Base-by-base conservation (phyloP, 2,329 filamentous ascomycete species). In the Tolypocladium tropicale region DNA sequence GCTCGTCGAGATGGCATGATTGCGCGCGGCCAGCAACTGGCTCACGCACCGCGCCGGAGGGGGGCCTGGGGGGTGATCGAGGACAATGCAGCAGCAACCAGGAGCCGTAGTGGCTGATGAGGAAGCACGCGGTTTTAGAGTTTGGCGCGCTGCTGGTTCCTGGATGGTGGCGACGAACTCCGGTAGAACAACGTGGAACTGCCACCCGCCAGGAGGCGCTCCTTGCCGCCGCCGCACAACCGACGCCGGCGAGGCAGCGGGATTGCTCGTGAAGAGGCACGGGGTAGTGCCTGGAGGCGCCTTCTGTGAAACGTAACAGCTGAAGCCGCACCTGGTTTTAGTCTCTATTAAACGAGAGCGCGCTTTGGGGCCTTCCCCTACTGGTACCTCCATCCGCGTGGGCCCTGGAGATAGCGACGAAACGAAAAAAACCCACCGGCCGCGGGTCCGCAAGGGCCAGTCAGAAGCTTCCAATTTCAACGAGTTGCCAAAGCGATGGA, bases 381-480 rank as follows among this genome's bases (percentile, higher is more conserved):
- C n/a, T n/a, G n/a, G n/a, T n/a, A n/a, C n/a, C n/a, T 28, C 41
- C 41, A 25, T 49, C 25, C 43, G 25, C 43, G 43, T 49, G 43
- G 43, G 43, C 16, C 43, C 43, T 49, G 11, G 43, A 16, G 43
- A 48, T n/a, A 3, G 43, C 14, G 28, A 14, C 43, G 43, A 48
- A 52, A 52, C 50, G 33, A 37, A 23, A 37, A 28, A 52, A 41
- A 52, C 43, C 43, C 16, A 16, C 25, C 4, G 25, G 4, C 49
- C 25, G 30, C 49, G 53, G 53, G 53, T 32, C 32, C 18, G 32
- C 53, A 28, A 32, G 32, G 49, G 52, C 59, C 59, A 61, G 48
- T 61, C 55, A 61, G 54, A 37, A 18, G 48, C 56, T 57, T 52
- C 54, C 55, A 59, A 61, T 59, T 60, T 62, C 53, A 48, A 34